Evolutionary conservation across 2,329 filamentous ascomycete species (phyloP).

Genomic region (Ophiostoma perfectum): DNA sequence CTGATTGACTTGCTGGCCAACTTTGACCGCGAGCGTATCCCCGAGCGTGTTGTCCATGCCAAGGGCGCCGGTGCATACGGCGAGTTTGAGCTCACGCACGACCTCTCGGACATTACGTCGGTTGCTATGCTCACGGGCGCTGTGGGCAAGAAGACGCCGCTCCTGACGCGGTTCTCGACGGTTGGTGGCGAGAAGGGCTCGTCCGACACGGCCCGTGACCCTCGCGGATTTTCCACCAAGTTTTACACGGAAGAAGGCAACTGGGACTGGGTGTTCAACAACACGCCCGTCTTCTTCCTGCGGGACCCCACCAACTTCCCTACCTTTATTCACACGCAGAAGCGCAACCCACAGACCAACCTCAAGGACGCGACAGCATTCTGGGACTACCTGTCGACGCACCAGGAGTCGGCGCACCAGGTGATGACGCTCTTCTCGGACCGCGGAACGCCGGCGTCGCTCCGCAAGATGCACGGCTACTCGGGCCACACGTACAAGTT

Average conservation of each 20-base stretch:
- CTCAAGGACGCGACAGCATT: constrained; percentile 61
- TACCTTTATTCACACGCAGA: constrained; percentile 71
- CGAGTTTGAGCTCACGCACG: constrained; percentile 29
- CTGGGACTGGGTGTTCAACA: constrained; percentile 67
- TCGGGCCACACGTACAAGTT: constrained; percentile 63
- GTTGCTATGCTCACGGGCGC: constrained; percentile 24
- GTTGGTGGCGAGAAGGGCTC: constrained; percentile 67
- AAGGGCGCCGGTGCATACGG: constrained; percentile 30
- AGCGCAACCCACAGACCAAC: constrained; percentile 67
- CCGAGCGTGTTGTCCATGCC: constrained; percentile 30
- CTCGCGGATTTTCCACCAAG: constrained; percentile 69
- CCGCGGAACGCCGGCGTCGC: constrained; percentile 59
- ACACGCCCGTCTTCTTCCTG: constrained; percentile 73
- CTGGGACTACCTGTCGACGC: constrained; percentile 53
- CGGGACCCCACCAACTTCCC: constrained; percentile 71
- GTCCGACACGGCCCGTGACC: constrained; percentile 71
- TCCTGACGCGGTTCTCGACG: constrained; percentile 69
- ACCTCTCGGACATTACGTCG: constrained; percentile 25
- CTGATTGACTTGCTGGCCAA: constrained; percentile 56
- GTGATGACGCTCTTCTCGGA: constrained; percentile 63
- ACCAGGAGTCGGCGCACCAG: constrained; percentile 59
- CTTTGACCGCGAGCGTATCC: constrained; percentile 41
- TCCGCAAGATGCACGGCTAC: constrained; percentile 63
- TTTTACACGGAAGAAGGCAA: constrained; percentile 72
- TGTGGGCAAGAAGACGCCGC: constrained; percentile 44